Base-by-base conservation (phyloP, 192 early-diverging fungal genomes). In the Umbelopsis ramanniana region DNA sequence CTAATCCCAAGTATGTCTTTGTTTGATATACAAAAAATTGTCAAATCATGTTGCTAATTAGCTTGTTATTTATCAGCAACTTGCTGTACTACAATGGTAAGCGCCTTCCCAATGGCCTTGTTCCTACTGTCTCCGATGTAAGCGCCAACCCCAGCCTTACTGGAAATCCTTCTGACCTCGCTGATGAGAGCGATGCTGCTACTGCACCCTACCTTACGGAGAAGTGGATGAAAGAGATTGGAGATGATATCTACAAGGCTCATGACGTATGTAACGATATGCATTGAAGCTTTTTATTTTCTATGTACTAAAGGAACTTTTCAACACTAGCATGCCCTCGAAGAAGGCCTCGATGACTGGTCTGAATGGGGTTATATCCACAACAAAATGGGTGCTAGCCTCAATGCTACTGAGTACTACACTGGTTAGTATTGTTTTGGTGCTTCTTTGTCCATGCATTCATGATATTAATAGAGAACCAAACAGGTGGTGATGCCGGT, bases 291-390 rank as follows among this genome's bases (percentile, higher is more conserved):
- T 21, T 19, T 15, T 19, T 50, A 19, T 50, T 50, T 19, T 50
- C 1, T 50, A n/a, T 50, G 4, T 50, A n/a, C 5, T 21, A 50
- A 50, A n/a, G 1, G 5, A 50, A n/a, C 15, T n/a, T 10, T 15
- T 21, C 17, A 15, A 9, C 40, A 66, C 26, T 15, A 68, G 46
- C 67, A 74, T 33, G 67, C 67, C 0, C 10, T 69, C 11, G 52
- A 68, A 55, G 73, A 68, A 43, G 73, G 73, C 8, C 43, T 52
- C 29, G 67, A 74, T 46, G 67, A 74, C 47, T 72, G 67, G 67
- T 69, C 66, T 15, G 46, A 74, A 15, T 69, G 73, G 71, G 57
- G 46, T 4, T 72, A 60, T 45, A 50, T 72, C 21, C 71, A 66
- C 35, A 72, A 72, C 29, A 66, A 52, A 46, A 72, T 72, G 71